Evolutionary conservation across 345 rosid species (phyloP).

Genomic region (Euphorbia pulcherrima): DNA sequence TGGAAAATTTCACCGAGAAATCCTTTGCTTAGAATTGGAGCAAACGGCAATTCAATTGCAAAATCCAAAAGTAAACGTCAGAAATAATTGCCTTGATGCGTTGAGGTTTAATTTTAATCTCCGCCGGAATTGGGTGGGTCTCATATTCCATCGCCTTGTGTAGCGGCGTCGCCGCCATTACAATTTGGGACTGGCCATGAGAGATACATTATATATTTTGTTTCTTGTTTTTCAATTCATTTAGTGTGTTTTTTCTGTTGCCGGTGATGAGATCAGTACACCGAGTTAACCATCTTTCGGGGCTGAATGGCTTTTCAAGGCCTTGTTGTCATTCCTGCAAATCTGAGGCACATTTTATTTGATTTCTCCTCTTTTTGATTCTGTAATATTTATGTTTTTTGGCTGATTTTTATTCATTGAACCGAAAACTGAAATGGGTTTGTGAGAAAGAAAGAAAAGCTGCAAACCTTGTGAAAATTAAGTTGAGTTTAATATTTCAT

Average conservation of each 20-base stretch:
- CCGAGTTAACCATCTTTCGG: constrained; percentile 28
- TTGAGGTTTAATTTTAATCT: constrained; percentile 15
- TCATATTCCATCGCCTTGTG: constrained; percentile 64
- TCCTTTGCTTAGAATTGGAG: background rate
- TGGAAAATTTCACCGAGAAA: constrained; percentile 1
- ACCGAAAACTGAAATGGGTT: too few species aligned
- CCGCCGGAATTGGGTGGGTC: constrained; percentile 24
- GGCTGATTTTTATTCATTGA: too few species aligned
- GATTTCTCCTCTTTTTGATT: too few species aligned
- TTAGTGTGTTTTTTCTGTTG: background rate
- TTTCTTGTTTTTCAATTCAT: background rate
- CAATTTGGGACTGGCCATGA: constrained; percentile 44
- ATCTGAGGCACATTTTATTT: constrained; percentile 33
- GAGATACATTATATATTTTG: constrained; percentile 6
- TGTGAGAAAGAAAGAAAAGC: too few species aligned
- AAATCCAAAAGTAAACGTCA: constrained; percentile 36
- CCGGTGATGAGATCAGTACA: constrained; percentile 19
- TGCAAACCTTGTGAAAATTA: too few species aligned
- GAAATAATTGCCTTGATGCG: constrained; percentile 22
- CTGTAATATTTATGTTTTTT: too few species aligned
- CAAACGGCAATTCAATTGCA: constrained; percentile 22
- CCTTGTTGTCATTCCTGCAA: constrained; percentile 31
- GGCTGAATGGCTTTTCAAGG: constrained; percentile 30
- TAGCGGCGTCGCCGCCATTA: constrained; percentile 48
- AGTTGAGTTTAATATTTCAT: too few species aligned